Evolutionary conservation across 805 yeast genomes (phyloP).

Genomic region (Debaryomyces maramus): DNA sequence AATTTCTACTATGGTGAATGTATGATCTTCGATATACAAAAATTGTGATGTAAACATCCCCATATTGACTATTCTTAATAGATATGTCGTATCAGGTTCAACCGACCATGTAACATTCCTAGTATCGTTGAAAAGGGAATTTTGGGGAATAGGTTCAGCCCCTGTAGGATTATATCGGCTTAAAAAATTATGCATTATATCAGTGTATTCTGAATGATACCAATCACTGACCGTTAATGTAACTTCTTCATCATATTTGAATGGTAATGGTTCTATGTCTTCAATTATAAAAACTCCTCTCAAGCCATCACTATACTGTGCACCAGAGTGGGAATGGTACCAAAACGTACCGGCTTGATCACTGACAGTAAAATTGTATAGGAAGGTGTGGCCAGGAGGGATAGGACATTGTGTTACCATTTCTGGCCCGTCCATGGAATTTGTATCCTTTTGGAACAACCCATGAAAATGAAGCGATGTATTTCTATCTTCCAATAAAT

Average conservation of each 20-base stretch:
- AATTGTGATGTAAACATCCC: constrained; percentile 94
- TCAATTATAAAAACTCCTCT: constrained; percentile 69
- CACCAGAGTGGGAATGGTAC: constrained; percentile 80
- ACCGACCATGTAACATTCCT: constrained; percentile 74
- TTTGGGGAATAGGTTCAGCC: constrained; percentile 94
- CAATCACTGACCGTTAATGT: constrained; percentile 74
- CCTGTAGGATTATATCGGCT: constrained; percentile 88
- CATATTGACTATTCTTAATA: constrained; percentile 74
- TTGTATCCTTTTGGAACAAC: constrained; percentile 37
- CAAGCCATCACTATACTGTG: constrained; percentile 78
- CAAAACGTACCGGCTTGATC: constrained; percentile 48
- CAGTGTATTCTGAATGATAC: constrained; percentile 70
- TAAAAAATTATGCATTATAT: constrained; percentile 57
- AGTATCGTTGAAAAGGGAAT: constrained; percentile 78
- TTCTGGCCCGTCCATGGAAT: constrained; percentile 47
- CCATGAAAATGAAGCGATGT: constrained; percentile 49
- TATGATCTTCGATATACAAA: constrained; percentile 85
- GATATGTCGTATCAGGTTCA: constrained; percentile 81
- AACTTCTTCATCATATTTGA: constrained; percentile 72
- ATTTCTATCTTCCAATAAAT: constrained; percentile 32
- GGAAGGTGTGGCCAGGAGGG: constrained; percentile 37
- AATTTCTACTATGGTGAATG: constrained; percentile 81
- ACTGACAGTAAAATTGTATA: constrained; percentile 39
- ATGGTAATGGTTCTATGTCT: constrained; percentile 24
- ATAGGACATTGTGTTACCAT: constrained; percentile 49